A percentile compares a stretch with the other conserved stretches of the same genome.
phyloP scores from a whole-genome alignment of 306 rosid species.

The Mimosa bimucronata region DNA sequence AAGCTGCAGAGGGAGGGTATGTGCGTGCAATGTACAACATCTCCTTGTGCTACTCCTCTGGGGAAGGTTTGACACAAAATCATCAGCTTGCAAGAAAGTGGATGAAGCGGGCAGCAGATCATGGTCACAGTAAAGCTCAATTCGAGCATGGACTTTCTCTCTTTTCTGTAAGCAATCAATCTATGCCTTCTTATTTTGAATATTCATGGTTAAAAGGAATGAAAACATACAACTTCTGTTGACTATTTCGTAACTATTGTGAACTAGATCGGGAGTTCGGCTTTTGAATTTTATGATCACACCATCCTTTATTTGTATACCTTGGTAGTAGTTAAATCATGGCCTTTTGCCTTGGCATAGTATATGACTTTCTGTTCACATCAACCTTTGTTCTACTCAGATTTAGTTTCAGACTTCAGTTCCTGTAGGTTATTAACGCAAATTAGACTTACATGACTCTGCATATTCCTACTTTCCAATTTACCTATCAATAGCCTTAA shows the following conservation, averaged over 20 bases:
- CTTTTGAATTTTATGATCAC: neutral
- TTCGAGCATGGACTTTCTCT: constrained; percentile 64
- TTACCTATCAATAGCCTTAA: neutral
- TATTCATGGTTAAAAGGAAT: neutral
- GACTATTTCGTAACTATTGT: neutral
- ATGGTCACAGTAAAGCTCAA: constrained; percentile 64
- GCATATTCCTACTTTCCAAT: constrained; percentile 10
- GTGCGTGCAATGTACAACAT: constrained; percentile 89
- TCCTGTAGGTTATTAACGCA: neutral
- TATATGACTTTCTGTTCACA: constrained; percentile 3
- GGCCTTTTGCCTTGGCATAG: neutral
- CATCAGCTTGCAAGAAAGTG: constrained; percentile 59
- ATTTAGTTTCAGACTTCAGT: neutral
- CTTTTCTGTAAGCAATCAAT: constrained; percentile 50
- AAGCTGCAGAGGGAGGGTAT: constrained; percentile 91
- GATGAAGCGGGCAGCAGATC: constrained; percentile 72
- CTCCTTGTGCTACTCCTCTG: constrained; percentile 76
- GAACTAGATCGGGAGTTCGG: neutral
- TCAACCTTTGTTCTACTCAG: constrained; percentile 18
- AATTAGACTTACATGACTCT: constrained; percentile 18
- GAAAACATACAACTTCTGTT: neutral
- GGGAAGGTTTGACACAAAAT: constrained; percentile 68
- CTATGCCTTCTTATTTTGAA: constrained; percentile 4
- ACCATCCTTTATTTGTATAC: constrained; percentile 6
- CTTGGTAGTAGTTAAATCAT: neutral